Evolutionary conservation across 805 yeast species (phyloP), one percentile per base, ranked within the genome.

Genomic region (Metschnikowia anglica): DNA sequence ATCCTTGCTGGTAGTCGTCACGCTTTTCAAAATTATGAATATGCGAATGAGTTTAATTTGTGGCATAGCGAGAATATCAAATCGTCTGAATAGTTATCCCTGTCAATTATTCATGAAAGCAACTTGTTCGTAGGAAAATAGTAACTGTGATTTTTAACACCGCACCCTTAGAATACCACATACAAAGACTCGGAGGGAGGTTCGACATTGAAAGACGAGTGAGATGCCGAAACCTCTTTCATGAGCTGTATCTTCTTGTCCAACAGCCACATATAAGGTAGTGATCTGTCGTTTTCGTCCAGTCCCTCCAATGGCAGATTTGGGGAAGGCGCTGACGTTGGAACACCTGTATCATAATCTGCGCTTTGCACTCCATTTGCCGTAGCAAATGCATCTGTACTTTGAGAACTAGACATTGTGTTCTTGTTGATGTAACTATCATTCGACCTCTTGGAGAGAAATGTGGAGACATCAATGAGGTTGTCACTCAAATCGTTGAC

Each of bases 401-500:
- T 37, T 16, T 37, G 42, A 7, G 51, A 20, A 7, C 37, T 26
- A n/a, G 44, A 36, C 8, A 32, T 37, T 9, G 40, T 39, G 21
- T 27, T 33, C 17, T 39, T 42, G 18, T 35, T 48, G 29, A 5
- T 33, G 18, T 29, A 31, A 13, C 19, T 13, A 11, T 39, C 37
- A 11, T 16, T 17, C n/a, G 40, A 17, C 16, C 34, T 29, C 18
- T 40, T 31, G 13, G 44, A 42, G 25, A 65, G 50, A 34, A 67
- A 67, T 10, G 68, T 56, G 10, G 69, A 58, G 6, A 66, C 69
- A 42, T 67, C 72, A 13, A 67, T 66, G 30, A 67, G 56, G 26
- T 63, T 61, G 19, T 66, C 70, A 39, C 47, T 53, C 37, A 53
- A 43, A 37, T 73, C 78, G 48, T 69, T 69, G 35, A 75, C 80